A percentile compares a stretch with the other conserved stretches of the same genome.
Conservation (phyloP, 2,329 filamentous ascomycete species). For the Aspergillus ochraceus region DNA sequence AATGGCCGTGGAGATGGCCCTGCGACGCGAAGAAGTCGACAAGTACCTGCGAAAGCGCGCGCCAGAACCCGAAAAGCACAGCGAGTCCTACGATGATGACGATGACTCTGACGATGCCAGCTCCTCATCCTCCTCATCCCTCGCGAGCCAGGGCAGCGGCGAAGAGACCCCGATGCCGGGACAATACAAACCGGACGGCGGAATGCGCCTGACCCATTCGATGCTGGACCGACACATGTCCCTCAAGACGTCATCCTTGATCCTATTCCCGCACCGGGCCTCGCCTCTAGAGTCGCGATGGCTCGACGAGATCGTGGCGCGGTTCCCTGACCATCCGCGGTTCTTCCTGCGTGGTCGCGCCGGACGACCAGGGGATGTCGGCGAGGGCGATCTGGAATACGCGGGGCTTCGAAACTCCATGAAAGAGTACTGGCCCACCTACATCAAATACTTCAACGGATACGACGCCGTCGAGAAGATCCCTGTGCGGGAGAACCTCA, state of each 20-base stretch:
- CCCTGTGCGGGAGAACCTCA: conserved; percentile 79
- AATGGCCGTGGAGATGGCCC: conserved; percentile 71
- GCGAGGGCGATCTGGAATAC: conserved; percentile 23
- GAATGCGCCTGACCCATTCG: conserved; percentile 33
- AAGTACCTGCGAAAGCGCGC: conserved; percentile 32
- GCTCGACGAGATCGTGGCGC: conserved; percentile 50
- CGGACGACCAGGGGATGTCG: conserved; percentile 5
- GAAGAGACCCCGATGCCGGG: conserved; percentile 38
- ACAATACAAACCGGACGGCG: conserved; percentile 25
- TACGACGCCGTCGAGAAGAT: conserved; percentile 82
- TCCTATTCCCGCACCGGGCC: conserved; percentile 75
- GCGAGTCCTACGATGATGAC: conserved; percentile 6
- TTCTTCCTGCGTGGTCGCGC: conserved; percentile 2
- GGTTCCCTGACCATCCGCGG: conserved; percentile 32
- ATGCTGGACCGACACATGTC: conserved; percentile 34
- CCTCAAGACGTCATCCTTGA: conserved; percentile 60
- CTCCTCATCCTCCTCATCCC: conserved; percentile 41
- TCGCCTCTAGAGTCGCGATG: conserved; percentile 76
- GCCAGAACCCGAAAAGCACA: background rate
- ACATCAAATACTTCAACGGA: conserved; percentile 88
- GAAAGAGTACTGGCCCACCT: conserved; percentile 67
- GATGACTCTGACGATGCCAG: conserved; percentile 27
- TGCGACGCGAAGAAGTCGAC: conserved; percentile 64
- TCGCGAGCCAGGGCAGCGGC: conserved; percentile 39
- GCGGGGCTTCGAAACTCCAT: conserved; percentile 38